These are phyloP conservation scores for Begonia fuchsioides DNA, from an alignment of 306 rosid genomes.

Conservation along the genomic window DNA sequence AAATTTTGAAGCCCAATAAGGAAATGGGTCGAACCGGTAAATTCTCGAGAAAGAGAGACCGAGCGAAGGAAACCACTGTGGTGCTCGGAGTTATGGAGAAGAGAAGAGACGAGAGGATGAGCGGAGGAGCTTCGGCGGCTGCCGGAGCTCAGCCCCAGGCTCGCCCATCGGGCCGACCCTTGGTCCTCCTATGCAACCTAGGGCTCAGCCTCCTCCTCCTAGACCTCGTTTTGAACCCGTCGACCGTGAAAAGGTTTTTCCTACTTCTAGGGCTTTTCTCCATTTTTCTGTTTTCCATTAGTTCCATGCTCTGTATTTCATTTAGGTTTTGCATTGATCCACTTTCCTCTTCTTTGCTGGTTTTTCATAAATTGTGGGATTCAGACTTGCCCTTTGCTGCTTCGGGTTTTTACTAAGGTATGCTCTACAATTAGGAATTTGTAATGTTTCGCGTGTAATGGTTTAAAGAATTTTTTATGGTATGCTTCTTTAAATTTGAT, in stretches of 20 bases:
- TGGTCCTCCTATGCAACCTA: slow-evolving; percentile 21
- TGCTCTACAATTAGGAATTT: neutral
- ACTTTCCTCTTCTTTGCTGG: neutral
- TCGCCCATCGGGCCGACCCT: slow-evolving; percentile 15
- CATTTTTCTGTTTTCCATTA: neutral
- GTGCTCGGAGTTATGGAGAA: slow-evolving; percentile 21
- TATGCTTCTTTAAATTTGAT: neutral
- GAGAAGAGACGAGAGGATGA: slow-evolving; percentile 26
- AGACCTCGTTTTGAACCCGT: slow-evolving; percentile 28
- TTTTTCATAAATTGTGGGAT: neutral
- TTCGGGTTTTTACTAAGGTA: slow-evolving; percentile 91
- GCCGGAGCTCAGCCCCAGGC: slow-evolving; percentile 12
- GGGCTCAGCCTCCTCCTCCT: slow-evolving; percentile 23
- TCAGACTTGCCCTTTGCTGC: slow-evolving; percentile 87
- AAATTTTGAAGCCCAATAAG: too few relatives aligned
- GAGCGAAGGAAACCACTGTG: neutral
- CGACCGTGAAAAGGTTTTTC: slow-evolving; percentile 33
- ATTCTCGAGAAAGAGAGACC: too few relatives aligned
- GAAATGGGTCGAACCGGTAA: too few relatives aligned
- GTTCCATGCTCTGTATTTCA: neutral
- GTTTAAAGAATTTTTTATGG: neutral
- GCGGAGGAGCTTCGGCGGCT: slow-evolving; percentile 10
- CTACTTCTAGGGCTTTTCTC: slow-evolving; percentile 3
- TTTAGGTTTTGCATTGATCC: neutral
- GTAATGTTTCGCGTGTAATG: too few relatives aligned